Evolutionary conservation across 2,329 filamentous ascomycete species (phyloP), one percentile per base, ranked within the genome.

Genomic region (Dactylellina leptospora): DNA sequence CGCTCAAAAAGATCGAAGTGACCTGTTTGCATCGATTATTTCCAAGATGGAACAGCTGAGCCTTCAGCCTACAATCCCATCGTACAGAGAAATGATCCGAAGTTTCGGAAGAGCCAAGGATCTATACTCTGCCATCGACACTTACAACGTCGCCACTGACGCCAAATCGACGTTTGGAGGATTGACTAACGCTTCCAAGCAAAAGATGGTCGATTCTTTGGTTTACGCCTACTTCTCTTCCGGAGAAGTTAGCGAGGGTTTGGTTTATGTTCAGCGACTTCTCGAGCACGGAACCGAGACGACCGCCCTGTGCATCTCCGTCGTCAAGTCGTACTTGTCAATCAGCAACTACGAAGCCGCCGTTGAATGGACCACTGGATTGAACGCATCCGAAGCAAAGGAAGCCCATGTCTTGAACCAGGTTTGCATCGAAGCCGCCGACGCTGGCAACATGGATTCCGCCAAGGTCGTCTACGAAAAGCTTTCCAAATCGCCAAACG

Each of bases 71-170:
- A 88, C 89, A 68, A 89, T 92, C 4, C 87, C 89, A 47, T 91
- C 93, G 56, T 97, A 96, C 81, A 90, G 92, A 1, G 86, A 89
- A 16, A 96, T 99, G 91, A 97, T 99, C 79, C 88, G 90, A n/a
- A 92, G 93, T 0, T 97, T 96, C 78, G 91, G 91, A 72, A 85
- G 86, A 42, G 86, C 85, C 9, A 90, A 92, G 53, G 92, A 97
- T 78, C 82, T 97, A 45, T 84, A 88, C 76, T 96, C 90, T 76
- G 95, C 93, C 18, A 91, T 97, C 4, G 92, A 96, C 79, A 92
- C 92, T 81, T 99, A 97, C 81, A 93, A 96, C 75, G 91, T 96
- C 80, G 97, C 97, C 23, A 72, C 68, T 1, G 68, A 72, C 22
- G 59, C 68, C 28, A 72, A 84, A 92, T 92, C 78, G 86, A 87